Percentiles rank a stretch among this genome's conserved stretches.
phyloP scores from a whole-genome alignment of 495 filamentous ascomycete species.

The Viridothelium virens region DNA sequence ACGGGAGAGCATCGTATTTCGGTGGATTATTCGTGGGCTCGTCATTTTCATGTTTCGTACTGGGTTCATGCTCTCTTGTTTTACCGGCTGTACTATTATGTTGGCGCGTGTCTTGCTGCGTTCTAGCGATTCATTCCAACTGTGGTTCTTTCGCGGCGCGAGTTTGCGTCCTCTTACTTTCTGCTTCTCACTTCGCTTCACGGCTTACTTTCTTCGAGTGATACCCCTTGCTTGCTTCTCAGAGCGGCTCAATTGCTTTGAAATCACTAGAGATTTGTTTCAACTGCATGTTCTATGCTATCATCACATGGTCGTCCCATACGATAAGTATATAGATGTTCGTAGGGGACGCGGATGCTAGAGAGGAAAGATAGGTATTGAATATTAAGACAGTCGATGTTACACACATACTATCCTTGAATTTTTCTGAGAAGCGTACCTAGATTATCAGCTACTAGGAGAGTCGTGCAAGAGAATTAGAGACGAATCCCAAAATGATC shows the following conservation, averaged over 20 bases:
- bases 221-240: conserved; percentile 6
- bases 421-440: too few species aligned
- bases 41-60: neutral
- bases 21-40: neutral
- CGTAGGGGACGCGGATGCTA: neutral
- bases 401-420: too few species aligned
- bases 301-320: neutral
- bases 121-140: neutral
- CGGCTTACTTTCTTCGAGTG: conserved; percentile 7
- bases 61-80: neutral
- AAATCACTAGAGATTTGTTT: neutral
- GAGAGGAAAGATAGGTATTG: neutral
- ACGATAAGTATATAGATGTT: conserved; percentile 1
- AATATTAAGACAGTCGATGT: neutral
- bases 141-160: neutral
- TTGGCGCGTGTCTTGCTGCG: neutral
- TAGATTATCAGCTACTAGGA: too few species aligned
- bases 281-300: neutral
- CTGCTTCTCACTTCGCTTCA: neutral
- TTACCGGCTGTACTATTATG: neutral
- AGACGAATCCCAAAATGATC: too few species aligned
- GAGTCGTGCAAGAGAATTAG: too few species aligned
- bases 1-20: neutral
- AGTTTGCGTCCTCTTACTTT: neutral
- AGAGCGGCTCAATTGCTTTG: conserved; percentile 7